Conservation (phyloP, 345 rosid genomes). For the Hypericum perforatum region DNA sequence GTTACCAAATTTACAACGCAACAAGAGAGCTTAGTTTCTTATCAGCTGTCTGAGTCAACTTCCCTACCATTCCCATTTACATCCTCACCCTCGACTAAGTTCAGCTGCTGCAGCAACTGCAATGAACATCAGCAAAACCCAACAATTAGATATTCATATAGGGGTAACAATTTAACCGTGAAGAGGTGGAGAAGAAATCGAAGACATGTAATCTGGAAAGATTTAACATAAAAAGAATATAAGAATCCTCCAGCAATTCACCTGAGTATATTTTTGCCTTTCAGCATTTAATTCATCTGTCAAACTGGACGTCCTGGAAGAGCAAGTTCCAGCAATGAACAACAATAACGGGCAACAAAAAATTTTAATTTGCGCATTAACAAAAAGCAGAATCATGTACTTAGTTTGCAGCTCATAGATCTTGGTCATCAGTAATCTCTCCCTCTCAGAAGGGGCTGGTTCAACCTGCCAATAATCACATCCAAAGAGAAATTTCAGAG, state of each 20-base stretch:
- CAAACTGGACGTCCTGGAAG: slow-evolving; percentile 60
- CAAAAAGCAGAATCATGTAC: slow-evolving; percentile 23
- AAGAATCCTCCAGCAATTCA: slow-evolving; percentile 25
- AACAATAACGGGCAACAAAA: slow-evolving; percentile 2
- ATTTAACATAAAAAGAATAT: neutral
- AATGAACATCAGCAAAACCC: slow-evolving; percentile 9
- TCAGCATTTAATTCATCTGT: slow-evolving; percentile 69
- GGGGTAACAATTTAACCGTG: neutral
- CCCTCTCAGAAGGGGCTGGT: slow-evolving; percentile 51
- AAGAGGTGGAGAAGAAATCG: neutral
- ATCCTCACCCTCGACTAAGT: slow-evolving; percentile 35
- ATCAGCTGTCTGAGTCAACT: slow-evolving; percentile 10
- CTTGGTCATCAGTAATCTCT: slow-evolving; percentile 46
- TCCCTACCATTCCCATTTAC: slow-evolving; percentile 39
- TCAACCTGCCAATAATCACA: slow-evolving; percentile 37
- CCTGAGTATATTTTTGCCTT: slow-evolving; percentile 54
- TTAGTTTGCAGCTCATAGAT: slow-evolving; percentile 70
- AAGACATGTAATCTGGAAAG: neutral
- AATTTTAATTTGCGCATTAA: neutral
- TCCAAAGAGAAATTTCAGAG: too few species aligned
- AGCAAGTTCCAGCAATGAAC: neutral
- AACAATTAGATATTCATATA: neutral
- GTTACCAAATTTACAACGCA: too few species aligned
- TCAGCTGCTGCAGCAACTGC: slow-evolving; percentile 66
- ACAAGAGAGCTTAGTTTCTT: too few species aligned